Conservation (phyloP, 371 early-diverging fungal genomes). For the Dichotomocladium elegans region DNA sequence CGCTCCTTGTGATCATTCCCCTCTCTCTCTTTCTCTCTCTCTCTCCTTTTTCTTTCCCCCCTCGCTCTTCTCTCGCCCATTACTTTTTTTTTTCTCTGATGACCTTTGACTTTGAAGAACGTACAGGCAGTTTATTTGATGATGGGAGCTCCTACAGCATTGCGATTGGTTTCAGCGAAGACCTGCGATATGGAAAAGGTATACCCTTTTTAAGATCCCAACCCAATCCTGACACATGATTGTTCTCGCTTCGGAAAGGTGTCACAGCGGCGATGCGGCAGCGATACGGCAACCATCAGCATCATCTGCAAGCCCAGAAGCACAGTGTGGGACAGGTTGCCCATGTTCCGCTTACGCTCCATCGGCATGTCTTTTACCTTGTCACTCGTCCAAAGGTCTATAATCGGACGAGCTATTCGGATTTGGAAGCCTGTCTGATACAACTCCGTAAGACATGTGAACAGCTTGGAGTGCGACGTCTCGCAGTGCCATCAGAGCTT, state of each 20-base stretch:
- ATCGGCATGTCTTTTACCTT: constrained; percentile 26
- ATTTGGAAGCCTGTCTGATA: constrained; percentile 25
- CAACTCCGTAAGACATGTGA: constrained; percentile 25
- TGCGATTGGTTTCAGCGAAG: constrained; percentile 26
- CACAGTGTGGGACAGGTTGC: constrained; percentile 29
- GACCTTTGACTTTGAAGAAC: constrained; percentile 43
- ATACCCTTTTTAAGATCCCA: background rate
- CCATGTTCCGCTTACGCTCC: background rate
- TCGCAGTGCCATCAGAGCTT: constrained; percentile 25
- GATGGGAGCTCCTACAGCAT: constrained; percentile 17
- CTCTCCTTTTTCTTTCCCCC: background rate
- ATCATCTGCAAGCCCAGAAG: constrained; percentile 24
- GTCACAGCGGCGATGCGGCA: constrained; percentile 18
- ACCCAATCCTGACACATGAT: too few relatives aligned
- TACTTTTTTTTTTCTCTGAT: constrained; percentile 7
- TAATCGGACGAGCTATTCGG: constrained; percentile 20
- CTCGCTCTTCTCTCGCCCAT: background rate
- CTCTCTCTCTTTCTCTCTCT: constrained; percentile 5
- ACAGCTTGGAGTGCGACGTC: constrained; percentile 14
- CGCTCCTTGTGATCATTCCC: constrained; percentile 6
- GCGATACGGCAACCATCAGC: constrained; percentile 14
- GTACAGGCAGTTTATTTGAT: constrained; percentile 23
- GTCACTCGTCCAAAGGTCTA: constrained; percentile 24
- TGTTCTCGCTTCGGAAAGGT: constrained; percentile 1
- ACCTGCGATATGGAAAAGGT: constrained; percentile 28